A percentile compares a stretch with the other conserved stretches of the same genome.
phyloP scores from a whole-genome alignment of 257 asterid genomes.

The Haberlea rhodopensis region DNA sequence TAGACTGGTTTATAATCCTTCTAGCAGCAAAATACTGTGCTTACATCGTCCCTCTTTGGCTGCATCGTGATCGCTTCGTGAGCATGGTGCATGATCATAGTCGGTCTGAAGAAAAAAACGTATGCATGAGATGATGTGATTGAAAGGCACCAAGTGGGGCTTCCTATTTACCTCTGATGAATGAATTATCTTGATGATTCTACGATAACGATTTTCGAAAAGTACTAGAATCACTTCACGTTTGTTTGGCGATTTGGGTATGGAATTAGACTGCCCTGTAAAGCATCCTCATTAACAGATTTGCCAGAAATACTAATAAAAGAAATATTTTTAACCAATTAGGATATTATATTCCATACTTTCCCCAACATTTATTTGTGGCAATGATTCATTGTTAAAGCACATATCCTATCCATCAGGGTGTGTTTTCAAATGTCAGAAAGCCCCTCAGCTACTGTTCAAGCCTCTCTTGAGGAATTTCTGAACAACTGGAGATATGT shows the following conservation, averaged over 20 bases:
- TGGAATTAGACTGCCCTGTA: neutral
- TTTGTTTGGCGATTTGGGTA: neutral
- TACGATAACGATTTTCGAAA: too few relatives aligned
- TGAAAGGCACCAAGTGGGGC: too few relatives aligned
- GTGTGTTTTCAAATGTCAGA: slow-evolving; percentile 63
- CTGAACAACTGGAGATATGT: slow-evolving; percentile 56
- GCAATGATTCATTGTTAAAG: slow-evolving; percentile 14
- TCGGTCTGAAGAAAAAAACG: neutral
- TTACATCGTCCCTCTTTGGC: neutral
- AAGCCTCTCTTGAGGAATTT: slow-evolving; percentile 67
- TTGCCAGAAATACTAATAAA: neutral
- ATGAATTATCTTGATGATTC: too few relatives aligned
- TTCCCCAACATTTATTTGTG: slow-evolving; percentile 7
- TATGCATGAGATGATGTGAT: too few relatives aligned
- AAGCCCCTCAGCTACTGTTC: slow-evolving; percentile 43
- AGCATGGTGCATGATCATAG: neutral
- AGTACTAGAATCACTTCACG: neutral
- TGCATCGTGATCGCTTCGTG: neutral
- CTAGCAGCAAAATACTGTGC: too few relatives aligned
- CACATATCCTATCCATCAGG: slow-evolving; percentile 36
- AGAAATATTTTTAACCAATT: neutral
- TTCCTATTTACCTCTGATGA: too few relatives aligned
- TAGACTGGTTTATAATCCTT: neutral
- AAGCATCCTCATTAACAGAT: neutral
- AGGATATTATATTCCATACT: neutral